A percentile compares a stretch with the other conserved stretches of the same genome.
Evolutionary conservation across 73 alveolate species (phyloP).

Genomic region (Loxodes magnus): DNA sequence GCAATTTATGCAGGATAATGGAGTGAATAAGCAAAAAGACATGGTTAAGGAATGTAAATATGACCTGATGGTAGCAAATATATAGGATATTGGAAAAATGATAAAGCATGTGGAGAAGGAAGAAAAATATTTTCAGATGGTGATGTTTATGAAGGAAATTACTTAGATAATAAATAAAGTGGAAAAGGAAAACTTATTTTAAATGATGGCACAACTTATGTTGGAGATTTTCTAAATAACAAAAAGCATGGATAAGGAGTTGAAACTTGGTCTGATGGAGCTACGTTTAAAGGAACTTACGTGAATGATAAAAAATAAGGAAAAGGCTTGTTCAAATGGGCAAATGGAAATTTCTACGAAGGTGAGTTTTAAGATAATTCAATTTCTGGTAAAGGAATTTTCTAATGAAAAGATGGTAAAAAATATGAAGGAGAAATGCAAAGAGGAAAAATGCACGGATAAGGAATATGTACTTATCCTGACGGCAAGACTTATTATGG

Average conservation of each 20-base stretch:
- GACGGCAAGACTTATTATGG: too few species aligned
- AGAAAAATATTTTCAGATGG: slow-evolving; percentile 34
- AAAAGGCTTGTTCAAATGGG: slow-evolving; percentile 2
- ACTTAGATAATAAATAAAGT: slow-evolving; percentile 24
- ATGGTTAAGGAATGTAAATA: slow-evolving; percentile 17
- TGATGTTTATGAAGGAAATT: slow-evolving; percentile 45
- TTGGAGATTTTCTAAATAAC: slow-evolving; percentile 58
- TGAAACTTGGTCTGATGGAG: slow-evolving; percentile 7
- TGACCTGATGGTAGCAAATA: slow-evolving; percentile 29
- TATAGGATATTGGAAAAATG: slow-evolving; percentile 29
- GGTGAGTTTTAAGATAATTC: neutral
- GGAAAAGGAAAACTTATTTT: slow-evolving; percentile 36
- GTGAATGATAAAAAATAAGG: neutral
- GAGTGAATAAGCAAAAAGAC: too few species aligned
- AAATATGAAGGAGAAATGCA: slow-evolving; percentile 7
- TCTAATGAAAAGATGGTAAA: slow-evolving; percentile 7
- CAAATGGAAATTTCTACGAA: slow-evolving; percentile 7
- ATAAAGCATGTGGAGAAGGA: slow-evolving; percentile 61
- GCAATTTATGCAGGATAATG: too few species aligned
- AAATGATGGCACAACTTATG: slow-evolving; percentile 40
- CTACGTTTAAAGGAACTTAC: slow-evolving; percentile 7
- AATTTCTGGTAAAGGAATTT: slow-evolving; percentile 1
- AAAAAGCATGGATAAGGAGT: slow-evolving; percentile 29
- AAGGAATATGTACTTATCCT: neutral
- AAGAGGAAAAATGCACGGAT: slow-evolving; percentile 14